Base-by-base conservation (phyloP, 2,329 filamentous ascomycete genomes). In the Pyrenophora graminea region DNA sequence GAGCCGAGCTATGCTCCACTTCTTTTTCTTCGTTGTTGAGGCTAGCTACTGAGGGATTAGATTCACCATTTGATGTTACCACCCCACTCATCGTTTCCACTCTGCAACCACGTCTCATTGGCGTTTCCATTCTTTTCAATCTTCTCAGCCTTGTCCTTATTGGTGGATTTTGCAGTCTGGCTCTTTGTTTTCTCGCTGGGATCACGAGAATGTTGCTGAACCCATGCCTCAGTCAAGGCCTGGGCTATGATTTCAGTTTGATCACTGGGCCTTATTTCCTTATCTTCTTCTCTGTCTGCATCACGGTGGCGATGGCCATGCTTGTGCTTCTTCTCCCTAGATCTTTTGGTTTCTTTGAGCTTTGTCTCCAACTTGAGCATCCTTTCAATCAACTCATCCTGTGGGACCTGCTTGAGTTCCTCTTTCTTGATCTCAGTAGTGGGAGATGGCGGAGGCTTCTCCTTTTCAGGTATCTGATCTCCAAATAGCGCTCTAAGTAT, bases 401-500 rank as follows among this genome's bases (percentile, higher is more conserved):
- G 73, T 12, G 67, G 62, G 39, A 73, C 15, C 13, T 58, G 52
- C 53, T 63, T 52, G 23, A 67, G 49, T 41, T 56, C 48, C 31
- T 60, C 51, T 9, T 58, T 53, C 43, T 53, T 34, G 18, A 40
- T 41, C 1, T 31, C 27, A 3, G 12, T 21, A 13, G 21, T n/a
- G 13, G 25, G 36, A 3, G 9, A 9, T 33, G 10, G 8, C 9
- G 1, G 7, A 12, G 9, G 27, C 9, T 8, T 9, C 12, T 25
- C 9, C 15, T 34, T 12, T 6, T 9, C 37, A 8, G 5, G 6
- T n/a, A 37, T 2, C 13, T 19, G 17, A 2, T 12, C 17, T 18
- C 55, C 58, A 39, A 76, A 60, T 27, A 77, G 69, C 36, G 64
- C 56, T 54, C 70, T 64, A 27, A 79, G 57, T 13, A 64, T 49